These are phyloP conservation scores for Iberis pinnata DNA, from an alignment of 345 rosid genomes.

Conservation along the genomic window DNA sequence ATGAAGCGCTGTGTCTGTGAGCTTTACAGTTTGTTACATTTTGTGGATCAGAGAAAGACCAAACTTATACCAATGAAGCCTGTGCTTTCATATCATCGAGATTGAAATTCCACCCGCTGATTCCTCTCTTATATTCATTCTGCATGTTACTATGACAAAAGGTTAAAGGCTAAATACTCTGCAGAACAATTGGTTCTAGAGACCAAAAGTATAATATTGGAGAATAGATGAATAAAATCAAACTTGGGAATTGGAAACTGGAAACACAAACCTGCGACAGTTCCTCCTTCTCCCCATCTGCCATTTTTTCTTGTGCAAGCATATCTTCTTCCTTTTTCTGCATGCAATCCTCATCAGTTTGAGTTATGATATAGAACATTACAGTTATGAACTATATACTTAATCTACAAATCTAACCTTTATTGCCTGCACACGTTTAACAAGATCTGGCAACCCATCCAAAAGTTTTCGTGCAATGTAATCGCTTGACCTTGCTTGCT, in stretches of 20 bases:
- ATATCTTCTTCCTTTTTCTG: conserved; percentile 96
- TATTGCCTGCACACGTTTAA: conserved; percentile 81
- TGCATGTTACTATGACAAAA: conserved; percentile 35
- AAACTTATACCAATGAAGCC: conserved; percentile 74
- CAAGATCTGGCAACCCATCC: conserved; percentile 90
- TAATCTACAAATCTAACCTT: conserved; percentile 44
- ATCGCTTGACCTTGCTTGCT: conserved; percentile 90
- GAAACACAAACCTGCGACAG: conserved; percentile 71
- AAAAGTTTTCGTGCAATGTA: conserved; percentile 65
- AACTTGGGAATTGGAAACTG: conserved; percentile 15
- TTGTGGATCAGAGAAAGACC: conserved; percentile 6
- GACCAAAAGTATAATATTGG: conserved; percentile 1
- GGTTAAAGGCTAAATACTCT: conserved; percentile 24
- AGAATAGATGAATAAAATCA: neutral
- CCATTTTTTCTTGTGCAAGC: conserved; percentile 99
- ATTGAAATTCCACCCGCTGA: conserved; percentile 96
- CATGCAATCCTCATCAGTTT: conserved; percentile 16
- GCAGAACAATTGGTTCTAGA: conserved; percentile 6
- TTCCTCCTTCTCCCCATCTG: conserved; percentile 89
- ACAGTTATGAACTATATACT: conserved; percentile 1
- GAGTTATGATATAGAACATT: neutral
- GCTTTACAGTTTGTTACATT: conserved; percentile 12
- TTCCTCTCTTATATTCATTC: conserved; percentile 98
- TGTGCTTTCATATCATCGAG: conserved; percentile 98
- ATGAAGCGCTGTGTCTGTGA: conserved; percentile 13